These are phyloP conservation scores for Cardiospermum halicacabum DNA, from an alignment of 345 rosid genomes.

Conservation along the genomic window DNA sequence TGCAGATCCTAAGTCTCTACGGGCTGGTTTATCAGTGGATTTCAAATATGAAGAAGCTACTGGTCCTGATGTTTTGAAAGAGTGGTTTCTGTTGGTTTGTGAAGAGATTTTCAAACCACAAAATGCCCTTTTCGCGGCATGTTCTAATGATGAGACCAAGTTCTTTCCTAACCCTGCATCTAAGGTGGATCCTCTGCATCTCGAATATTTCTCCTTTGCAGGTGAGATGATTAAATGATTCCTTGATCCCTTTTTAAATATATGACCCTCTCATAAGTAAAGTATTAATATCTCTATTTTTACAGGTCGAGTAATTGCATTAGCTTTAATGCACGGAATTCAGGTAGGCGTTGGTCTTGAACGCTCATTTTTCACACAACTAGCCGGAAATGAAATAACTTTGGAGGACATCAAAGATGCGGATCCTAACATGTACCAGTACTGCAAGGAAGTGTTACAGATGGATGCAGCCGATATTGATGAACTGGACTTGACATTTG, in stretches of 20 bases:
- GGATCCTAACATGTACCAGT: slow-evolving; percentile 68
- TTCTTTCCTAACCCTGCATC: slow-evolving; percentile 95
- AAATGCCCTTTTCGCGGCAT: slow-evolving; percentile 68
- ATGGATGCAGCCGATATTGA: slow-evolving; percentile 89
- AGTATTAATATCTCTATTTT: no score
- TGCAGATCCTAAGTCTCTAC: slow-evolving; percentile 61
- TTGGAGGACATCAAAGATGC: slow-evolving; percentile 85
- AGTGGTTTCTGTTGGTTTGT: slow-evolving; percentile 91
- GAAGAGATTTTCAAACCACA: slow-evolving; percentile 68
- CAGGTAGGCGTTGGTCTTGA: slow-evolving; percentile 87
- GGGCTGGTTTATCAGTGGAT: slow-evolving; percentile 77
- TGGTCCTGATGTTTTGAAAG: slow-evolving; percentile 88
- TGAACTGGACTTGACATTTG: slow-evolving; percentile 75
- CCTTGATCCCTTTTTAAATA: no score
- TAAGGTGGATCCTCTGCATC: slow-evolving; percentile 82
- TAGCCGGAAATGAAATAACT: slow-evolving; percentile 51
- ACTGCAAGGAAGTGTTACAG: slow-evolving; percentile 82
- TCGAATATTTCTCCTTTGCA: slow-evolving; percentile 72
- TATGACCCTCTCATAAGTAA: no score
- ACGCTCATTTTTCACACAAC: slow-evolving; percentile 73
- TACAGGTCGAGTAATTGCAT: slow-evolving; percentile 88
- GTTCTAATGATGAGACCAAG: slow-evolving; percentile 79
- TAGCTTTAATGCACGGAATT: slow-evolving; percentile 87
- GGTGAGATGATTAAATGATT: no score
- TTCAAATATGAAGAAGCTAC: slow-evolving; percentile 98